phyloP scores from a whole-genome alignment of 1,284 basidiomycete genomes.

The Trichosporon ovoides region DNA sequence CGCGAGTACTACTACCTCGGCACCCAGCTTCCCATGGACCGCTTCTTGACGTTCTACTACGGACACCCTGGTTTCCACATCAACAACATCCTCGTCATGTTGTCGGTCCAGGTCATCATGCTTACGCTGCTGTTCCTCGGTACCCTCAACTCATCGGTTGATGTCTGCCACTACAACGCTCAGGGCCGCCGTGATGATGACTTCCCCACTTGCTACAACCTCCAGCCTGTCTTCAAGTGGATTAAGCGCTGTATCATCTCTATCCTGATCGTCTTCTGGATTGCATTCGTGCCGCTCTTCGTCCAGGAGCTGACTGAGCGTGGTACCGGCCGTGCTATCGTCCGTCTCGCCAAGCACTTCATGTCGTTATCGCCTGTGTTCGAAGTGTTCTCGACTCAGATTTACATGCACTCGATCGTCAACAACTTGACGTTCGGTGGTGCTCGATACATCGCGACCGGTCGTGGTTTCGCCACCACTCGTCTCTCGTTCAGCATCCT shows the following conservation, averaged over 20 bases:
- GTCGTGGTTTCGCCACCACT: conserved; percentile 94
- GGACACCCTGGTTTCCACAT: conserved; percentile 99
- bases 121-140: conserved; percentile 83
- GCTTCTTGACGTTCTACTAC: conserved; percentile 99
- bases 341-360: conserved; percentile 87
- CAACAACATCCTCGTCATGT: conserved; percentile 97
- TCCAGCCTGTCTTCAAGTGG: conserved; percentile 84
- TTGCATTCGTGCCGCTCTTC: conserved; percentile 86
- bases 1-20: conserved; percentile 99
- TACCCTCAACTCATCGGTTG: conserved; percentile 72
- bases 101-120: conserved; percentile 89
- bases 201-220: conserved; percentile 74
- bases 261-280: conserved; percentile 95
- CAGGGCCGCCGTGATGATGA: conserved; percentile 53
- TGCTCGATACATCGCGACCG: conserved; percentile 96
- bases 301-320: conserved; percentile 91
- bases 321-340: conserved; percentile 78
- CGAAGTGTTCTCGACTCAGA: conserved; percentile 93
- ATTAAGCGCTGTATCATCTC: conserved; percentile 90
- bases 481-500: conserved; percentile 87
- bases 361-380: conserved; percentile 87
- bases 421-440: conserved; percentile 93
- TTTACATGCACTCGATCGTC: conserved; percentile 89
- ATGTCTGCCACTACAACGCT: conserved; percentile 69
- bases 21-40: conserved; percentile 93